Conservation (phyloP, 2,329 filamentous ascomycete genomes). For the Hypomyces perniciosus region DNA sequence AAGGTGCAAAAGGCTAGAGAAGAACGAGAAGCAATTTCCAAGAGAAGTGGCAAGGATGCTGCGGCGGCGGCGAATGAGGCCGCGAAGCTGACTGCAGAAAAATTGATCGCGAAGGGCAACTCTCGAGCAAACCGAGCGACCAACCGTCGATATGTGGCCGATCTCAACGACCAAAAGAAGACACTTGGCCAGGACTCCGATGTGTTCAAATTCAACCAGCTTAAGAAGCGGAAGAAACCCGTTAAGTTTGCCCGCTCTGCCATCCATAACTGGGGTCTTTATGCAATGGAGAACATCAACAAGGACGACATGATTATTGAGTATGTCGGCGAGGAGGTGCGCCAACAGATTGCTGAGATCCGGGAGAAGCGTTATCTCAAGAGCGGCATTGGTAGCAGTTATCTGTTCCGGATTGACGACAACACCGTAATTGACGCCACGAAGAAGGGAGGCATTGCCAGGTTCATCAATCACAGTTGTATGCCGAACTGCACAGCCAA, state of each 20-base stretch:
- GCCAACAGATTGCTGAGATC: slow-evolving; percentile 95
- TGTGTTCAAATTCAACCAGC: slow-evolving; percentile 93
- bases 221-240: slow-evolving; percentile 99
- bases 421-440: slow-evolving; percentile 97
- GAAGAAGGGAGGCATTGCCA: slow-evolving; percentile 94
- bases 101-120: slow-evolving; percentile 76
- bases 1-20: slow-evolving; percentile 89
- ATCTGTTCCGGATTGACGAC: slow-evolving; percentile 96
- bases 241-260: slow-evolving; percentile 96
- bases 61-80: slow-evolving; percentile 62
- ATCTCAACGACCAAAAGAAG: slow-evolving; percentile 92
- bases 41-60: slow-evolving; percentile 60
- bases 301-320: slow-evolving; percentile 99
- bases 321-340: slow-evolving; percentile 95
- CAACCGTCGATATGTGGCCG: slow-evolving; percentile 88
- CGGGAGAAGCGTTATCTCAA: slow-evolving; percentile 88
- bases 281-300: slow-evolving; percentile 94
- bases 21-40: slow-evolving; percentile 73
- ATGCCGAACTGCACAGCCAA: slow-evolving; percentile 98
- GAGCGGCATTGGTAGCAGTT: slow-evolving; percentile 94
- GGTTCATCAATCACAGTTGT: slow-evolving; percentile 98
- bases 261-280: slow-evolving; percentile 98
- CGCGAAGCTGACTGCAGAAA: slow-evolving; percentile 69
- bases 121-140: slow-evolving; percentile 93
- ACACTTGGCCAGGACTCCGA: slow-evolving; percentile 78